Base-by-base conservation (phyloP, 2,329 filamentous ascomycete species). In the Furcasterigmium furcatum region DNA sequence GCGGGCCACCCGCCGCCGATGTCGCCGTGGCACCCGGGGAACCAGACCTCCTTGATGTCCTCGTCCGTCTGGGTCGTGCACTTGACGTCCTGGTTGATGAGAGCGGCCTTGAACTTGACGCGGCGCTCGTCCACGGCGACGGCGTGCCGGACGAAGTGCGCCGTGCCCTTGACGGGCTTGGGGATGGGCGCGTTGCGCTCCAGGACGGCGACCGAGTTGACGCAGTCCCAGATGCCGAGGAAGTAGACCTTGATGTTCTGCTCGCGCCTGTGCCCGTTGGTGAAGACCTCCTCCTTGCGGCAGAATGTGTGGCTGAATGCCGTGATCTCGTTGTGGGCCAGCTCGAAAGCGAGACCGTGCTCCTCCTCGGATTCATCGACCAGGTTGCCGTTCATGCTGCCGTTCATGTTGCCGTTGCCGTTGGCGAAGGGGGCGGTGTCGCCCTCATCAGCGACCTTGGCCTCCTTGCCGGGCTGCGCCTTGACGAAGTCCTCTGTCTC, bases 221-320 rank as follows among this genome's bases (percentile, higher is more conserved):
- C 76, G 47, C 71, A 75, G 52, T 80, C 76, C 63, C 74, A 79
- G 35, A 79, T 65, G 2, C 76, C 76, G n/a, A 79, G 70, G 57
- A 79, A 79, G 55, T 74, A 72, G 7, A 78, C 68, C 38, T 70
- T 71, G 41, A 76, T 71, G 38, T 71, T 67, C 16, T 59, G 56
- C 34, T 60, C 55, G 6, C 52, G 47, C 9, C 41, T 8, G 22
- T 46, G 21, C 0, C 40, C 52, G 27, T 51, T 51, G 34, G 47
- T 36, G 6, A 45, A 32, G 19, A 45, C 43, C 24, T 18, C 41
- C 38, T 66, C 63, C 30, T 64, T 63, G 19, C 70, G 68, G 51
- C 72, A 76, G 47, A 77, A 77, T 0, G 73, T 76, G 19, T 65
- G 63, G 41, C 69, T 70, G 45, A 77, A 77, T 2, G 71, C 70